These are phyloP conservation scores for Nakazawaea wyomingensis DNA, from an alignment of 805 yeast genomes.

Conservation along the genomic window DNA sequence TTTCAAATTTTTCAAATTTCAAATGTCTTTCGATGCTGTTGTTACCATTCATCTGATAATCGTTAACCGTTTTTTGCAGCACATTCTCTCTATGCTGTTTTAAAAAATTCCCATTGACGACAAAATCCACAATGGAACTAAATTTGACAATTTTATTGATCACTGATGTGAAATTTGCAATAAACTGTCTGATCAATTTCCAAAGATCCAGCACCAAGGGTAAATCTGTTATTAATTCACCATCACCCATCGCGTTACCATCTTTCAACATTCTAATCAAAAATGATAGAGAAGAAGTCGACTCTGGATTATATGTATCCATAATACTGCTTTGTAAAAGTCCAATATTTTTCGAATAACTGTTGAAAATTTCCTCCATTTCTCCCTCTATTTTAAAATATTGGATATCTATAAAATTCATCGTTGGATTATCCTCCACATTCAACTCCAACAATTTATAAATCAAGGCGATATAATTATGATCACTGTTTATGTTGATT, in stretches of 20 bases:
- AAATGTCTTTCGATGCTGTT: slow-evolving; percentile 33
- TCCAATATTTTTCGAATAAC: slow-evolving; percentile 34
- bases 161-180: slow-evolving; percentile 32
- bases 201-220: slow-evolving; percentile 55
- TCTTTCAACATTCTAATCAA: slow-evolving; percentile 8
- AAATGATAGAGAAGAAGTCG: slow-evolving; percentile 6
- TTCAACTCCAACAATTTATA: slow-evolving; percentile 58
- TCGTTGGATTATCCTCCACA: slow-evolving; percentile 58
- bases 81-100: slow-evolving; percentile 15
- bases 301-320: slow-evolving; percentile 12
- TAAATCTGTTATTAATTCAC: slow-evolving; percentile 31
- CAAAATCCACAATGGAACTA: slow-evolving; percentile 51
- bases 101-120: slow-evolving; percentile 44
- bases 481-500: slow-evolving; percentile 12
- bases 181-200: slow-evolving; percentile 40
- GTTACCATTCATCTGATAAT: slow-evolving; percentile 16
- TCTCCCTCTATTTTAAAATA: slow-evolving; percentile 32
- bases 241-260: slow-evolving; percentile 8
- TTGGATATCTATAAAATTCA: slow-evolving; percentile 54
- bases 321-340: slow-evolving; percentile 31
- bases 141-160: slow-evolving; percentile 40
- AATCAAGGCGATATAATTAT: slow-evolving; percentile 36
- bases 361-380: slow-evolving; percentile 36
- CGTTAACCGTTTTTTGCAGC: slow-evolving; percentile 23
- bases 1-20: slow-evolving; percentile 37